phyloP scores from a whole-genome alignment of 2,329 filamentous ascomycete genomes.

The Pseudocercospora fijiensis region DNA sequence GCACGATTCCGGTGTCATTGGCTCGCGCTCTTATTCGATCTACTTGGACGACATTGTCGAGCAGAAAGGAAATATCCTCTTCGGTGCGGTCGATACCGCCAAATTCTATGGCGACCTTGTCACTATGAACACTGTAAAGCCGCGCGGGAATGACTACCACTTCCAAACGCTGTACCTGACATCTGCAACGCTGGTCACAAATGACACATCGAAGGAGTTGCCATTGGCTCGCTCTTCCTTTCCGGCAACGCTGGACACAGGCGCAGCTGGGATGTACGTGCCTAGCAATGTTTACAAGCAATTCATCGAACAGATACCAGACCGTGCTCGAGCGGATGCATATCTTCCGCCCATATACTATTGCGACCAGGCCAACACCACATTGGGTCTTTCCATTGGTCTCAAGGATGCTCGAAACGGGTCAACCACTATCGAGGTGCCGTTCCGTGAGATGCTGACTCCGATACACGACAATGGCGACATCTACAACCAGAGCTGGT shows the following conservation, averaged over 20 bases:
- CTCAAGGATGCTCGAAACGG: not conserved
- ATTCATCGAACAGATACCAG: not conserved
- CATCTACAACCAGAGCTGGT: not conserved
- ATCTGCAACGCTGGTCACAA: not conserved
- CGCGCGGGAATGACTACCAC: too few species aligned
- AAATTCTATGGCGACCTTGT: not conserved
- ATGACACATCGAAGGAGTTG: not conserved
- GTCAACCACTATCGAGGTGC: not conserved
- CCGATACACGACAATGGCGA: not conserved
- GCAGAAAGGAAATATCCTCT: not conserved
- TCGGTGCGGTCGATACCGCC: not conserved
- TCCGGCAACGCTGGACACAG: not conserved
- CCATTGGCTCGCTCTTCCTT: not conserved
- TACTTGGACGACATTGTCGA: not conserved
- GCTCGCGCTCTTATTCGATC: not conserved
- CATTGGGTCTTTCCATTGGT: not conserved
- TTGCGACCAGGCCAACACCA: not conserved
- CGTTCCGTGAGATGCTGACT: not conserved
- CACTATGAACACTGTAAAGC: not conserved
- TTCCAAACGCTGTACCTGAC: not conserved
- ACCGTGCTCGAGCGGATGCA: not conserved
- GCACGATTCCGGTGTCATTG: not conserved
- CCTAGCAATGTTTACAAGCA: not conserved
- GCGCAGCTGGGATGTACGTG: not conserved
- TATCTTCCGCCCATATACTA: not conserved